phyloP scores from a whole-genome alignment of 495 filamentous ascomycete genomes.

The Penicillium coffeae region DNA sequence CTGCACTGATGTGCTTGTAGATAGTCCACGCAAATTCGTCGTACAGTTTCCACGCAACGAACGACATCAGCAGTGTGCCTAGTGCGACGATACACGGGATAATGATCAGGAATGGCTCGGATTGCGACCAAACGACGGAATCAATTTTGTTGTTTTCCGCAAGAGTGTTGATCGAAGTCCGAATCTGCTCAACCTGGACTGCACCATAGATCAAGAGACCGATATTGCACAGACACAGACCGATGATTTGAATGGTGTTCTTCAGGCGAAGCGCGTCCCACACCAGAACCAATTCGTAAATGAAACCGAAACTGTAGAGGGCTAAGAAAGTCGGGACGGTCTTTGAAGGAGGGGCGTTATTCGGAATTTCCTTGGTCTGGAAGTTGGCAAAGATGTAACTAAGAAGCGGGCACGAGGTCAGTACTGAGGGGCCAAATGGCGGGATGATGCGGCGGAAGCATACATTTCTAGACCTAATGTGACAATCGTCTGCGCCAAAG shows the following conservation, averaged over 20 bases:
- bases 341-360: conserved; percentile 45
- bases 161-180: conserved; percentile 59
- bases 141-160: conserved; percentile 28
- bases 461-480: conserved; percentile 84
- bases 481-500: conserved; percentile 71
- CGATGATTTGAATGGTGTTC: conserved; percentile 98
- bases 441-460: conserved; percentile 23
- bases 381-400: conserved; percentile 50
- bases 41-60: conserved; percentile 89
- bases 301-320: conserved; percentile 94
- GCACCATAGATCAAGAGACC: conserved; percentile 88
- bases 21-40: conserved; percentile 99
- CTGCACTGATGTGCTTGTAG: conserved; percentile 97
- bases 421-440: neutral
- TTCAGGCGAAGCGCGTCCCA: conserved; percentile 92
- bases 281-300: conserved; percentile 84
- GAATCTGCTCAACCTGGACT: conserved; percentile 86
- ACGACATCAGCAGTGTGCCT: conserved; percentile 64
- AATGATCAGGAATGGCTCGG: conserved; percentile 74
- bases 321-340: conserved; percentile 87
- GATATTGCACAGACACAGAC: conserved; percentile 85
- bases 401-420: neutral
- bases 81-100: conserved; percentile 81
- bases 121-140: conserved; percentile 57
- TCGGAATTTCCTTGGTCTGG: conserved; percentile 64